Evolutionary conservation across 2,329 filamentous ascomycete genomes (phyloP).

Genomic region (Colletotrichum agaves): DNA sequence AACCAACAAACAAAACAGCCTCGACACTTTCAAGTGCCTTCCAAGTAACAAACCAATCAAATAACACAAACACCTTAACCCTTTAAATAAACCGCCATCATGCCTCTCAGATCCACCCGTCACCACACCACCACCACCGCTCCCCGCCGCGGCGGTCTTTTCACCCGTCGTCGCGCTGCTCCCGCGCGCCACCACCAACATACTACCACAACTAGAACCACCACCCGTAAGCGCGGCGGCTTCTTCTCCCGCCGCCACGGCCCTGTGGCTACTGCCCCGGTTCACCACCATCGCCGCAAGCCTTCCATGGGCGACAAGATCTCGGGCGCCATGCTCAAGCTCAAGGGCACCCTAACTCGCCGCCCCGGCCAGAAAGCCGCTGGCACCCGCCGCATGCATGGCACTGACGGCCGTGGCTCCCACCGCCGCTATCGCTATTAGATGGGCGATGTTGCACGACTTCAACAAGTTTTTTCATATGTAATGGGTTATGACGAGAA

Average conservation of each 20-base stretch:
- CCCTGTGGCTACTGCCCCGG: conserved; percentile 44
- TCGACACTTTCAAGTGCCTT: conserved; percentile 23
- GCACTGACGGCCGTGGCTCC: conserved; percentile 75
- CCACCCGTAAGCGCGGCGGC: conserved; percentile 52
- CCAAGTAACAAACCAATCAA: conserved; percentile 7
- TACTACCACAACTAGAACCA: conserved; percentile 47
- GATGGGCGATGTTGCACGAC: background rate
- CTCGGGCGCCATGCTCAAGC: conserved; percentile 77
- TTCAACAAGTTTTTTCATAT: background rate
- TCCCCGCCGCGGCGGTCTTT: conserved; percentile 31
- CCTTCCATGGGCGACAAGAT: conserved; percentile 80
- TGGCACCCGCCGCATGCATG: conserved; percentile 78
- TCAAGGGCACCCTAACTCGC: conserved; percentile 76
- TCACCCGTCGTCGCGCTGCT: conserved; percentile 42
- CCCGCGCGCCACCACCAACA: conserved; percentile 39
- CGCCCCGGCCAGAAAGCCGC: conserved; percentile 75
- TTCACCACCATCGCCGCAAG: conserved; percentile 74
- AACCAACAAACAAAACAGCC: conserved; percentile 17
- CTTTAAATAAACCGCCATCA: conserved; percentile 40
- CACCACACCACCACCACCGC: conserved; percentile 39
- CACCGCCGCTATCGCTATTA: conserved; percentile 47
- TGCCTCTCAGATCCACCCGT: conserved; percentile 45
- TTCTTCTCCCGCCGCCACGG: conserved; percentile 52
- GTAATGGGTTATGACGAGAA: conserved; percentile 7
- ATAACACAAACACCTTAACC: background rate